Conservation (phyloP, 306 rosid species). For the Cercis canadensis region DNA sequence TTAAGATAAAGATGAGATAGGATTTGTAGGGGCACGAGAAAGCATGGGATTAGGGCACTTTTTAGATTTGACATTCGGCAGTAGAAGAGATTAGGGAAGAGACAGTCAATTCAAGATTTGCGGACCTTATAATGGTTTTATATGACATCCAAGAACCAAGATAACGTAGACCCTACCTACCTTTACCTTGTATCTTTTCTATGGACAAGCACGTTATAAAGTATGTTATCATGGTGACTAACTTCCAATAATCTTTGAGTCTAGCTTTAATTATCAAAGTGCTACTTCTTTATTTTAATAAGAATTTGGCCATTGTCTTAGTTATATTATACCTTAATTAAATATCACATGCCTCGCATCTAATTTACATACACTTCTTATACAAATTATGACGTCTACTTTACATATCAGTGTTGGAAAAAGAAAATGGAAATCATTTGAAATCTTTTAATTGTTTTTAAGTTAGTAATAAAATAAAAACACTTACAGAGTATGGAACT, state of each 20-base stretch:
- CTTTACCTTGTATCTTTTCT: not conserved
- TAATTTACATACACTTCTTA: no score
- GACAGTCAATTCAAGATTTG: constrained; percentile 47
- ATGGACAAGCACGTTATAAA: constrained; percentile 14
- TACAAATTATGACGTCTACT: no score
- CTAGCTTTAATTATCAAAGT: no score
- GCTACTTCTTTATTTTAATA: not conserved
- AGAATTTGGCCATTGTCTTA: no score
- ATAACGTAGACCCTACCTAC: not conserved
- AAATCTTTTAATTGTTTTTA: no score
- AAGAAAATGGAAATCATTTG: no score
- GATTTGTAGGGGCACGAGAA: constrained; percentile 60
- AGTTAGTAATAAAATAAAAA: no score
- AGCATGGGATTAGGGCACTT: not conserved
- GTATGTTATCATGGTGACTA: constrained; percentile 32
- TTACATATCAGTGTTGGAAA: no score
- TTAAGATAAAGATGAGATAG: constrained; percentile 12
- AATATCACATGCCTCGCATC: no score
- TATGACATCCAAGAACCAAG: not conserved
- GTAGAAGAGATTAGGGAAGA: no score
- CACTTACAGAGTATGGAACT: no score
- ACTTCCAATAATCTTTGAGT: constrained; percentile 37
- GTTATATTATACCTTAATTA: no score
- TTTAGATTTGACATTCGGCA: constrained; percentile 23
- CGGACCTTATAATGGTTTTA: not conserved